Evolutionary conservation across 2,329 filamentous ascomycete species (phyloP).

Genomic region (Dactylellina leptospora): DNA sequence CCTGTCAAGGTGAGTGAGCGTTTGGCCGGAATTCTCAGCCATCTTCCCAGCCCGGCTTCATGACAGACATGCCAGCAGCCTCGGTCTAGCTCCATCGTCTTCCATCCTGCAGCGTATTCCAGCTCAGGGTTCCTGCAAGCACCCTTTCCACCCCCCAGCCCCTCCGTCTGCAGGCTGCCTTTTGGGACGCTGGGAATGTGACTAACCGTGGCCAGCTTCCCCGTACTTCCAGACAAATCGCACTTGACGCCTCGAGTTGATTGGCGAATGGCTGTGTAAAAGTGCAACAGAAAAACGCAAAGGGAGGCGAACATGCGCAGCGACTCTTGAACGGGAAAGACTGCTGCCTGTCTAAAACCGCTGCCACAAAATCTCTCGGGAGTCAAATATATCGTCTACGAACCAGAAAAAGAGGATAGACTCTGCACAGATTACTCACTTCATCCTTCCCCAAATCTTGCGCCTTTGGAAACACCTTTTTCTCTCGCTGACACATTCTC

Average conservation of each 20-base stretch:
- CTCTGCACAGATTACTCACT: background rate
- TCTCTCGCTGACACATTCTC: background rate
- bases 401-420: background rate
- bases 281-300: slow-evolving; percentile 43
- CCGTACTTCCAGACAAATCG: slow-evolving; percentile 16
- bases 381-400: too few relatives aligned
- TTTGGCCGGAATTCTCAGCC: background rate
- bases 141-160: slow-evolving; percentile 9
- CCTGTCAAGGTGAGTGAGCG: too few relatives aligned
- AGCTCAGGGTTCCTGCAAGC: slow-evolving; percentile 15
- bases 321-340: too few relatives aligned
- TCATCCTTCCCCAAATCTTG: too few relatives aligned
- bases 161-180: slow-evolving; percentile 27
- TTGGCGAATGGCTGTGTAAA: slow-evolving; percentile 34
- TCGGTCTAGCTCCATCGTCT: slow-evolving; percentile 1
- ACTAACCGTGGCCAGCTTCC: slow-evolving; percentile 48
- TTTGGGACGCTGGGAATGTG: slow-evolving; percentile 35
- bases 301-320: too few relatives aligned
- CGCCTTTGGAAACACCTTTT: background rate
- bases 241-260: slow-evolving; percentile 18
- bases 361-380: background rate
- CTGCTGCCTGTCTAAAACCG: too few relatives aligned
- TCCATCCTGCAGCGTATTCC: background rate
- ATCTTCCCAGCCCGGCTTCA: background rate
- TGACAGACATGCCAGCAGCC: background rate